A percentile compares a stretch with the other conserved stretches of the same genome.
These are phyloP conservation scores for Pyrenochaeta sp. DNA, from an alignment of 2,329 filamentous ascomycete genomes.

Conservation along the genomic window DNA sequence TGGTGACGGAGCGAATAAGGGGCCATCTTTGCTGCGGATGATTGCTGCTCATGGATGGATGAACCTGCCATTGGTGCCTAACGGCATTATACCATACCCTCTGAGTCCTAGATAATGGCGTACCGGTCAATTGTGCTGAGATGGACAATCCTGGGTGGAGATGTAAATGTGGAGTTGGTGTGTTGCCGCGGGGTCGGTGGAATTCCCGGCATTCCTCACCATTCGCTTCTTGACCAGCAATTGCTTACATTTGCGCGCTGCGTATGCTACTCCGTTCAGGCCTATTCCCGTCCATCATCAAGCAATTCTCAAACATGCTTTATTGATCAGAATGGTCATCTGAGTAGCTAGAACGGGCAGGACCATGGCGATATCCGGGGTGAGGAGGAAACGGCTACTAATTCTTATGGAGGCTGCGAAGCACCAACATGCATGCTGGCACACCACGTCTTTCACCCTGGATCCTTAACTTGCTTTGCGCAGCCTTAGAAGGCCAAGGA, in stretches of 20 bases:
- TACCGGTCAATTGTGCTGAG: neutral
- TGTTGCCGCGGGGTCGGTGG: conserved; percentile 4
- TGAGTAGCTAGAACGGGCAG: neutral
- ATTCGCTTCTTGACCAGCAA: conserved; percentile 5
- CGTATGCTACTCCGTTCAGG: neutral
- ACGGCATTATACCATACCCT: neutral
- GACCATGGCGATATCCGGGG: neutral
- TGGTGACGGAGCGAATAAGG: neutral
- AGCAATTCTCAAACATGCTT: neutral
- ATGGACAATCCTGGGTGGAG: neutral
- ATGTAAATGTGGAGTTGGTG: neutral
- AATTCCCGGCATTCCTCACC: neutral
- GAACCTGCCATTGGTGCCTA: neutral
- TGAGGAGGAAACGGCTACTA: neutral
- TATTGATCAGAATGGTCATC: neutral
- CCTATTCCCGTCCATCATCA: neutral
- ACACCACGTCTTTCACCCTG: conserved; percentile 7
- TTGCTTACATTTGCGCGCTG: neutral
- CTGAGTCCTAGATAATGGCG: neutral
- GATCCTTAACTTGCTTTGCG: conserved; percentile 1
- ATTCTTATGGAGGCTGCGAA: neutral
- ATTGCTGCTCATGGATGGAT: neutral
- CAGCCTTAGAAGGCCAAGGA: conserved; percentile 1
- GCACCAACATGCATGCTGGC: conserved; percentile 5
- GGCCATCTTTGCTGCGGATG: neutral